A percentile compares a stretch with the other conserved stretches of the same genome.
phyloP scores from a whole-genome alignment of 73 alveolate species.

The Symbiodinium pilosum region DNA sequence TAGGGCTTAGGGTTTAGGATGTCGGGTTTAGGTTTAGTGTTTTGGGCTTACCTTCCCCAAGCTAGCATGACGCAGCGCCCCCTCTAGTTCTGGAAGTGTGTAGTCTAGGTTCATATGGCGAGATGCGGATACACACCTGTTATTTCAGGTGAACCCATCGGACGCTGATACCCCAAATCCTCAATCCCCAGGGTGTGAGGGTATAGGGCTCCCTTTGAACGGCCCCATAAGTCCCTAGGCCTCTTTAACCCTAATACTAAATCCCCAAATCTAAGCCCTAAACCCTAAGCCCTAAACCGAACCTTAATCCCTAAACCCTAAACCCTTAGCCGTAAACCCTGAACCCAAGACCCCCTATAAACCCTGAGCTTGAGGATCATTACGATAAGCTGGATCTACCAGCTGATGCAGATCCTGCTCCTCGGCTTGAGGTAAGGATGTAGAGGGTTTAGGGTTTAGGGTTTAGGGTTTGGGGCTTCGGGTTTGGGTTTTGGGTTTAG shows the following conservation, averaged over 20 bases:
- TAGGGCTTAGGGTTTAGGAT: not conserved
- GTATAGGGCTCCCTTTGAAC: too few species aligned
- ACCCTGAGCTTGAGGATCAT: slow-evolving; percentile 27
- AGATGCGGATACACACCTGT: too few species aligned
- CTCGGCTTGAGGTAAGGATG: not conserved
- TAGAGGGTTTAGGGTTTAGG: not conserved
- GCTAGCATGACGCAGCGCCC: too few species aligned
- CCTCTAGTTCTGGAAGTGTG: too few species aligned
- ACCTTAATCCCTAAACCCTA: not conserved
- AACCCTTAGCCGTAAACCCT: not conserved
- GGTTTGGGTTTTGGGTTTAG: not conserved
- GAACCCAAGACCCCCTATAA: too few species aligned
- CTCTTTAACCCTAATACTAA: not conserved
- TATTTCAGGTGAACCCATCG: too few species aligned
- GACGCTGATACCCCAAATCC: too few species aligned
- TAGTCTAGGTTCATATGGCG: too few species aligned
- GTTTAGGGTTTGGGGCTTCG: not conserved
- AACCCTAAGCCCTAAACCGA: not conserved
- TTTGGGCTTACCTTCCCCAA: too few species aligned
- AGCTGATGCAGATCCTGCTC: slow-evolving; percentile 51
- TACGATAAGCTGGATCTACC: slow-evolving; percentile 51
- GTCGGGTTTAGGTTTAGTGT: too few species aligned
- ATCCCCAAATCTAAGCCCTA: not conserved
- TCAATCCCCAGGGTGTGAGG: too few species aligned
- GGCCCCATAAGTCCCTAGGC: too few species aligned